Evolutionary conservation across 2,329 filamentous ascomycete species (phyloP).

Genomic region (Nemania sp.): DNA sequence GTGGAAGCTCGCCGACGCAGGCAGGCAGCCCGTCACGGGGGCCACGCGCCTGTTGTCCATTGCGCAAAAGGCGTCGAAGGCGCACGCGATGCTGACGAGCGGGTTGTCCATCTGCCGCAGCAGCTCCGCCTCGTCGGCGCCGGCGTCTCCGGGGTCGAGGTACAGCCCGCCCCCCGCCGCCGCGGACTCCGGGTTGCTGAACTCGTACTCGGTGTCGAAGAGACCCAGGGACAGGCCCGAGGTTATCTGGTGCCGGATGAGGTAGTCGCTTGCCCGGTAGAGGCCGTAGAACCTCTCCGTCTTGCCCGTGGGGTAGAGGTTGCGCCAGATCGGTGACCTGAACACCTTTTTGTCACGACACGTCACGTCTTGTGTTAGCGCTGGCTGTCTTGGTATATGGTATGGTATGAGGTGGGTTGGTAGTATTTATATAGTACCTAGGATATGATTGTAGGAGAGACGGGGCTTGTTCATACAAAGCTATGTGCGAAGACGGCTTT

Average conservation of each 20-base stretch:
- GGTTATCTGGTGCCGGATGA: conserved; percentile 13
- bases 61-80: conserved; percentile 21
- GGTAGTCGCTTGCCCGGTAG: conserved; percentile 18
- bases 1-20: conserved; percentile 16
- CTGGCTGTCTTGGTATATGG: too few species aligned
- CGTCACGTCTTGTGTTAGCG: too few species aligned
- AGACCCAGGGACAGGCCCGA: conserved; percentile 21
- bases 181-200: conserved; percentile 8
- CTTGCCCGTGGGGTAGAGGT: conserved; percentile 10
- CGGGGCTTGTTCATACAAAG: conserved; percentile 18
- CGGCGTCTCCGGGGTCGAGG: conserved; percentile 3
- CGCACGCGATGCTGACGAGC: conserved; percentile 22
- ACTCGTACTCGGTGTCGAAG: conserved; percentile 19
- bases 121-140: background rate
- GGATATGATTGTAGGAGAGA: too few species aligned
- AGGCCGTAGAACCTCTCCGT: conserved; percentile 20
- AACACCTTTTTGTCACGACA: conserved; percentile 8
- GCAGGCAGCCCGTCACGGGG: conserved; percentile 14
- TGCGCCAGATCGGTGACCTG: conserved; percentile 20
- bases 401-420: background rate
- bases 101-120: conserved; percentile 20
- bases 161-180: conserved; percentile 3
- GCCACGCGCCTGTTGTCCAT: conserved; percentile 19
- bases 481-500: conserved; percentile 25
- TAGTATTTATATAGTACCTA: too few species aligned